Base-by-base conservation (phyloP, 371 early-diverging fungal genomes). In the Entomophthora muscae region DNA sequence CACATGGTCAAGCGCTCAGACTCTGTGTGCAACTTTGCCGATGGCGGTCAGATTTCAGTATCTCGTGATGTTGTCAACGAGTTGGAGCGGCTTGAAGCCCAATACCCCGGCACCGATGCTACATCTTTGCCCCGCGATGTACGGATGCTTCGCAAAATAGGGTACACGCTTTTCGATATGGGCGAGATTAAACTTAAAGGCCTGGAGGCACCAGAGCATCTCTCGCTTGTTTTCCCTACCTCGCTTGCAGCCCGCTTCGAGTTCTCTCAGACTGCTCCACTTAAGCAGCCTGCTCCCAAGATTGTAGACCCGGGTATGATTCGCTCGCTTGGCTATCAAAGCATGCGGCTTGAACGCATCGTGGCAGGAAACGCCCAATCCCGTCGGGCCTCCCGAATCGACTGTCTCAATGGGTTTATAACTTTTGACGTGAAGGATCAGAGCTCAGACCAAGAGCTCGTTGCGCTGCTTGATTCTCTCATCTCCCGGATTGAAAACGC, bases 1-100 rank as follows among this genome's bases (percentile, higher is more conserved):
- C 92, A 92, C 1, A 86, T 92, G 76, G 94, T 93, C 24, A 94
- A 92, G 69, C 80, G 90, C 7, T 85, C 93, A 13, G 84, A 91
- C 32, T 81, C 95, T 56, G 85, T 95, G 54, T 85, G 89, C 65
- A 83, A 82, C 27, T 85, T 85, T 1, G 92, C 95, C 0, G 92
- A 93, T 66, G 96, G 93, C 30, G 96, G 96, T 2, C 94, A 95
- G 66, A 90, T 93, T 22, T 83, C 79, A 64, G 75, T 83, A 0
- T 81, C 81, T 24, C 77, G 80, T 1, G 85, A 85, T 66, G 85
- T 83, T 0, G 73, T 82, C 61, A 72, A 72, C 3, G 77, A 81
- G 42, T 65, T 81, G 61, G 70, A 73, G 32, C 64, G 72, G 13
- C 64, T 75, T 32, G 72, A 68, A 23, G 68, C 67, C 1, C 74